These are phyloP conservation scores for Golubevia pallescens DNA, from an alignment of 1,284 basidiomycete genomes.

Conservation along the genomic window DNA sequence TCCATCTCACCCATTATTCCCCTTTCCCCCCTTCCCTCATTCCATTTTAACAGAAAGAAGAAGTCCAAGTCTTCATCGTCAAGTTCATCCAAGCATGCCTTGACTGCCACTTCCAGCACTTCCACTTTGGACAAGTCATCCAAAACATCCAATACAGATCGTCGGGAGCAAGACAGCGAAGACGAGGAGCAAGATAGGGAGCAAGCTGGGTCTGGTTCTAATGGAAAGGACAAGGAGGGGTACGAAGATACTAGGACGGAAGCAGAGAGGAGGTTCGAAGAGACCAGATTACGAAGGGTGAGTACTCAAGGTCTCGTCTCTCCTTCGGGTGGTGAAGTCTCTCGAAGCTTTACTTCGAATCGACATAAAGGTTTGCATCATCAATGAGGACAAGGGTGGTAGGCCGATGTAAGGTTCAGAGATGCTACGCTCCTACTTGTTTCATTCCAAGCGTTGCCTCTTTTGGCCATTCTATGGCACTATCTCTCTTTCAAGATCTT, in stretches of 20 bases:
- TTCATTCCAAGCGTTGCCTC: conserved; percentile 1
- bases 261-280: conserved; percentile 86
- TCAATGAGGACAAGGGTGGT: conserved; percentile 3
- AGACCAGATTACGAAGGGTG: conserved; percentile 81
- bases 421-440: too few relatives aligned
- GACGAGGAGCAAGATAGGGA: conserved; percentile 58
- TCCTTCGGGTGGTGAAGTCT: neutral
- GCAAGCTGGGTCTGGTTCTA: conserved; percentile 65
- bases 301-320: conserved; percentile 59
- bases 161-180: conserved; percentile 16
- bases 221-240: conserved; percentile 68
- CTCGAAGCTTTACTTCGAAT: neutral
- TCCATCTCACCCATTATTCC: neutral
- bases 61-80: conserved; percentile 76
- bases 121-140: neutral
- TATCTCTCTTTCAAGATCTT: conserved; percentile 8
- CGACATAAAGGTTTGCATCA: conserved; percentile 15
- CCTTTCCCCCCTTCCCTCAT: conserved; percentile 1
- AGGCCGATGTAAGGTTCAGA: conserved; percentile 6
- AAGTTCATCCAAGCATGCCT: conserved; percentile 63
- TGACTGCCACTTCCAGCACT: conserved; percentile 13
- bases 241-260: conserved; percentile 76
- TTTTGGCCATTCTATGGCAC: neutral
- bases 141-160: neutral
- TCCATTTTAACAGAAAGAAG: conserved; percentile 73